phyloP scores from a whole-genome alignment of 768 basidiomycete species.

The Suillus brevipes region DNA sequence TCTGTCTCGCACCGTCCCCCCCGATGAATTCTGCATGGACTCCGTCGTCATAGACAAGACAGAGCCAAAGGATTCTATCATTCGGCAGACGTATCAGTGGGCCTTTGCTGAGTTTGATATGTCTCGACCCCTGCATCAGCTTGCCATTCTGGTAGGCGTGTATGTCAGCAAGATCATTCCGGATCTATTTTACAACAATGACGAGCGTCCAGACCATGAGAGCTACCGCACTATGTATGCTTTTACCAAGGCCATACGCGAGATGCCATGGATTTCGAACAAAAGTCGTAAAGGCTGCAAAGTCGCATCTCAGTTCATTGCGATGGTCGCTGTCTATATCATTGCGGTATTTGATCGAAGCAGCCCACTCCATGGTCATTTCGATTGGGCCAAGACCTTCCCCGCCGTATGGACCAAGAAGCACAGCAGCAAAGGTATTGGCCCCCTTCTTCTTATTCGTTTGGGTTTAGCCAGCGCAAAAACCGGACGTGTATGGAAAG shows the following conservation, averaged over 20 bases:
- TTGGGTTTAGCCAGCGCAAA: neutral
- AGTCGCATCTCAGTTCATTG: no score
- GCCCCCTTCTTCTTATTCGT: neutral
- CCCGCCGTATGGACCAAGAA: neutral
- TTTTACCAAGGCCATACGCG: neutral
- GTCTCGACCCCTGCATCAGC: neutral
- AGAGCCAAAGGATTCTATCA: neutral
- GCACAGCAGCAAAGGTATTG: neutral
- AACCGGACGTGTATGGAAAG: neutral
- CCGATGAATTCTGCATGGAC: neutral
- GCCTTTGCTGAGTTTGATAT: neutral
- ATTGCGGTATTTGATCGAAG: no score
- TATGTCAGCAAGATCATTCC: neutral
- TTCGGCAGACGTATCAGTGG: neutral
- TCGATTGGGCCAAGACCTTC: neutral
- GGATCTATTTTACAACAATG: neutral
- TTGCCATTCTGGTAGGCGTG: neutral
- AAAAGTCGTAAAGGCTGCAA: neutral
- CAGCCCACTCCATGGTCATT: no score
- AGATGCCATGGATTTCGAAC: neutral
- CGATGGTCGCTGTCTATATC: no score
- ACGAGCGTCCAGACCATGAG: neutral
- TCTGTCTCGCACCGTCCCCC: neutral
- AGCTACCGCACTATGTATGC: neutral
- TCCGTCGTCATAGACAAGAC: neutral